phyloP scores from a whole-genome alignment of 179 eudicot genomes.

The Beta macrorhiza region DNA sequence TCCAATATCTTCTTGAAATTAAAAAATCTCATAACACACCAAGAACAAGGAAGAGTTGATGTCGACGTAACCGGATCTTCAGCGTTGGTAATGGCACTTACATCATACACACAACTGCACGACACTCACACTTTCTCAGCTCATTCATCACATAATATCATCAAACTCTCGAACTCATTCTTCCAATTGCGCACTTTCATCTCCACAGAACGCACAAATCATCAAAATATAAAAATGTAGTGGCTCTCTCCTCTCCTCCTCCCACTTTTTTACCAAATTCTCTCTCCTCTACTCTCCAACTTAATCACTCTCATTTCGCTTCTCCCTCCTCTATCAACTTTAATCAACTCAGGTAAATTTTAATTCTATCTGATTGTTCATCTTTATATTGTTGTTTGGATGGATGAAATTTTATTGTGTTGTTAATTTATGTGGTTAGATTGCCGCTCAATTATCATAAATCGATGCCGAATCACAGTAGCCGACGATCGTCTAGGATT shows the following conservation, averaged over 20 bases:
- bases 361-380: background rate
- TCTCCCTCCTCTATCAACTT: slow-evolving; percentile 7
- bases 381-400: no score
- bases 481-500: slow-evolving; percentile 15
- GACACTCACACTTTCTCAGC: no score
- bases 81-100: no score
- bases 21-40: no score
- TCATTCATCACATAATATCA: no score
- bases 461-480: slow-evolving; percentile 7
- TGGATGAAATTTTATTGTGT: background rate
- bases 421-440: background rate
- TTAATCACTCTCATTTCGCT: background rate
- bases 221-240: slow-evolving; percentile 13
- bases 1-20: no score
- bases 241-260: slow-evolving; percentile 14
- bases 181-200: no score
- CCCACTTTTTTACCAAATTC: background rate
- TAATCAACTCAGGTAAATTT: background rate
- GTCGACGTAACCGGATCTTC: no score
- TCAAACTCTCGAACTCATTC: no score
- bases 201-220: no score
- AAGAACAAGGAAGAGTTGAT: no score
- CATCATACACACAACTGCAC: no score
- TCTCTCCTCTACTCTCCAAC: background rate
- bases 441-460: slow-evolving; percentile 17